Base-by-base conservation (phyloP, 495 filamentous ascomycete species). In the Daldinia bambusicola region DNA sequence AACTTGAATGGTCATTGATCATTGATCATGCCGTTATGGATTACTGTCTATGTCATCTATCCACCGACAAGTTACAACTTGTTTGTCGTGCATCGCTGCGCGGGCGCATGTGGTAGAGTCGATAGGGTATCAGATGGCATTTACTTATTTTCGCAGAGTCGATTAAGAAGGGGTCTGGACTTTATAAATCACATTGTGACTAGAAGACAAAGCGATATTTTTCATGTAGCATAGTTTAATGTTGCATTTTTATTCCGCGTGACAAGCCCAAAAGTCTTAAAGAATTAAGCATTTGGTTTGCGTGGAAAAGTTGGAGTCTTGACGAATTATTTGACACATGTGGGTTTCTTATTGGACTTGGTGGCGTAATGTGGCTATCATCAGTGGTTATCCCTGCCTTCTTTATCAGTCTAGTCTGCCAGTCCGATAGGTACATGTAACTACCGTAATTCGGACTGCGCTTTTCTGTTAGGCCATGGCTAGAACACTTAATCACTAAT, bases 261-360 rank as follows among this genome's bases (percentile, higher is more conserved):
- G 70, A 72, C 55, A 13, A 20, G 22, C 14, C 26, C 26, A 26
- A 26, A 26, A 26, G 26, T 26, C 26, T 22, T 4, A 13, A n/a
- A 52, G 10, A n/a, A 20, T 26, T 31, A 3, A 52, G 22, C 3
- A 26, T 13, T 31, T 30, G 4, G 50, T n/a, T 45, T 45, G n/a
- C 2, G 16, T 20, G 16, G 30, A 34, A 64, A 64, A 43, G 16
- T 36, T 36, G 50, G 50, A 55, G 51, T 62, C 43, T 26, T 38
- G 59, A 67, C 63, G 59, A 66, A 72, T 65, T 41, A 59, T 55
- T 63, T 61, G 50, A 55, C 32, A 64, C 64, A 72, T 72, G 69
- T 72, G 69, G 63, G 26, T 63, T 55, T 59, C 62, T 62, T 32
- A 65, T 65, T 61, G 62, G 40, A 57, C 14, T 64, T 48, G 43